Evolutionary conservation across 1,139 yeast species (phyloP).

Genomic region (Pichia sp.): DNA sequence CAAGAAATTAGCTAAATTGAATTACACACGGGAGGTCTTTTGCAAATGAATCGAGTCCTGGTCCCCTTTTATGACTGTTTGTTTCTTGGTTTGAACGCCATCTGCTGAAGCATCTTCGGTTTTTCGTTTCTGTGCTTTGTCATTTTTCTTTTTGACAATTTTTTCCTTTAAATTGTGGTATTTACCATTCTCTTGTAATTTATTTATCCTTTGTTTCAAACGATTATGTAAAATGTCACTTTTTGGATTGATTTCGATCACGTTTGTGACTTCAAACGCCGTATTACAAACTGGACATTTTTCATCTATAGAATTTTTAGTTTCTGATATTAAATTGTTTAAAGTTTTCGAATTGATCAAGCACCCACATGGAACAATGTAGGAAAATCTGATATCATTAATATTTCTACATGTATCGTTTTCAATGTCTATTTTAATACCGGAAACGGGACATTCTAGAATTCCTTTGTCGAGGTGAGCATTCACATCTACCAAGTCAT

Average conservation of each 20-base stretch:
- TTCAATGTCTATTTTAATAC: slow-evolving; percentile 7
- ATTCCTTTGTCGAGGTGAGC: slow-evolving; percentile 11
- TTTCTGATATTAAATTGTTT: slow-evolving; percentile 18
- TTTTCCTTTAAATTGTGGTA: slow-evolving; percentile 42
- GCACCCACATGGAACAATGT: slow-evolving; percentile 49
- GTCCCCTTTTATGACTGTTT: no score
- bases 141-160: background rate
- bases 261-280: background rate
- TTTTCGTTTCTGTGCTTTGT: slow-evolving; percentile 21
- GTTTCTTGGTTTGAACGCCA: no score
- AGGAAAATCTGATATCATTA: slow-evolving; percentile 17
- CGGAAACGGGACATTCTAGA: slow-evolving; percentile 18
- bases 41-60: no score
- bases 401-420: slow-evolving; percentile 9
- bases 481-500: slow-evolving; percentile 43
- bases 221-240: slow-evolving; percentile 28
- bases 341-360: slow-evolving; percentile 36
- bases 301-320: background rate
- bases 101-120: slow-evolving; percentile 3
- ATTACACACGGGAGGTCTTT: background rate
- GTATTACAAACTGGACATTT: slow-evolving; percentile 36
- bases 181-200: slow-evolving; percentile 28
- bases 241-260: slow-evolving; percentile 20
- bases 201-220: slow-evolving; percentile 28
- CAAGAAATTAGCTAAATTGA: background rate